phyloP scores from a whole-genome alignment of 1,139 yeast genomes.

The Debaryomycetaceae sp. region DNA sequence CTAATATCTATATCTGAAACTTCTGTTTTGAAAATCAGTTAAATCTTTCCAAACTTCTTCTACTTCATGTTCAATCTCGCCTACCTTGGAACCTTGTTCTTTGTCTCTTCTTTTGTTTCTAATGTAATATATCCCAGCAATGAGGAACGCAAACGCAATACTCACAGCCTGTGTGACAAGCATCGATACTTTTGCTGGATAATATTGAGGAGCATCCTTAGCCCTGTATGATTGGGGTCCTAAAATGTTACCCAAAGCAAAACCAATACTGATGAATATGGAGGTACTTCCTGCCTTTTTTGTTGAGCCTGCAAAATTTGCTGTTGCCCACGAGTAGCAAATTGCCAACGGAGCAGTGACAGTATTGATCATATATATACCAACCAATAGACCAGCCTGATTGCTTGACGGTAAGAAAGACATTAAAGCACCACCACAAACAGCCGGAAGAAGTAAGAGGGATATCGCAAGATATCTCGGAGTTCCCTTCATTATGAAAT shows the following conservation, averaged over 20 bases:
- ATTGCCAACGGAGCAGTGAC: neutral
- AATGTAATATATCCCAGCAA: constrained; percentile 1
- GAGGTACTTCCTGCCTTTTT: constrained; percentile 42
- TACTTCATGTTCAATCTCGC: constrained; percentile 5
- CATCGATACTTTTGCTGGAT: constrained; percentile 41
- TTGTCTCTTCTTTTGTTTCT: constrained; percentile 5
- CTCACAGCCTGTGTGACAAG: constrained; percentile 24
- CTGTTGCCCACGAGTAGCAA: neutral
- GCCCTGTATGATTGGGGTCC: constrained; percentile 68
- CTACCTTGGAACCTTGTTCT: constrained; percentile 7
- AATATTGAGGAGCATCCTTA: constrained; percentile 50
- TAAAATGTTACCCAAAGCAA: constrained; percentile 63
- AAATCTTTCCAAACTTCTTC: constrained; percentile 11
- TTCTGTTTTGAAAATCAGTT: constrained; percentile 15
- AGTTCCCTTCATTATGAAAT: neutral
- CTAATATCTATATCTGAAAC: constrained; percentile 11
- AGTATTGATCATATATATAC: constrained; percentile 19
- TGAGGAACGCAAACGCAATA: constrained; percentile 1
- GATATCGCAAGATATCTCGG: neutral
- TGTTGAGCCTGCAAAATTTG: neutral
- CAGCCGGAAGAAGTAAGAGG: neutral
- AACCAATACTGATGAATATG: constrained; percentile 58
- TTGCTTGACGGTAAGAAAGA: constrained; percentile 3
- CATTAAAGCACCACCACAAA: constrained; percentile 5
- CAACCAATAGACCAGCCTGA: constrained; percentile 16